Evolutionary conservation across 768 basidiomycete genomes (phyloP).

Genomic region (Termitomyces bulborhizus): DNA sequence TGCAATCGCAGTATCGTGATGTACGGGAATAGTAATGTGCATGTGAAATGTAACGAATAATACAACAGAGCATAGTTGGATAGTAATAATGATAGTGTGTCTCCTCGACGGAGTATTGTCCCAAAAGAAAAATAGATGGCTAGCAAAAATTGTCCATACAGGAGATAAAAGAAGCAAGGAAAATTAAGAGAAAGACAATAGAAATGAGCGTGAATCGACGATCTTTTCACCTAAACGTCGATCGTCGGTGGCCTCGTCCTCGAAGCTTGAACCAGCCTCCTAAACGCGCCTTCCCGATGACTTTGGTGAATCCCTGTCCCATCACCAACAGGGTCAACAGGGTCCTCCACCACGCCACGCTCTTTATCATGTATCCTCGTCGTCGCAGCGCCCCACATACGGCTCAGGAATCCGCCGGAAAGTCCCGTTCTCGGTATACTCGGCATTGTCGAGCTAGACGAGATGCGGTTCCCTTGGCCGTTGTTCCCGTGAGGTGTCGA

Average conservation of each 20-base stretch:
- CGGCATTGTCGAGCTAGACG: constrained; percentile 35
- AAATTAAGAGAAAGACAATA: constrained; percentile 7
- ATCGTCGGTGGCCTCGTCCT: constrained; percentile 16
- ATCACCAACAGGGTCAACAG: constrained; percentile 11
- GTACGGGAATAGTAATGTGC: constrained; percentile 4
- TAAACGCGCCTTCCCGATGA: constrained; percentile 22
- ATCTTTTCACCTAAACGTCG: constrained; percentile 8
- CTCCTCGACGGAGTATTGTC: constrained; percentile 1
- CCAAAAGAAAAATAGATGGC: constrained; percentile 15
- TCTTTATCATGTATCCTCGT: constrained; percentile 22
- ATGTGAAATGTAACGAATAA: not conserved
- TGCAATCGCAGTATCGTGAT: constrained; percentile 5
- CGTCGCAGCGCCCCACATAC: constrained; percentile 67
- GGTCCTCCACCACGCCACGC: constrained; percentile 7
- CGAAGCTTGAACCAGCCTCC: constrained; percentile 24
- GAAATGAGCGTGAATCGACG: not conserved
- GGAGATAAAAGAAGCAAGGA: constrained; percentile 5
- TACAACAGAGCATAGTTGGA: constrained; percentile 15
- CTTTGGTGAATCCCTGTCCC: constrained; percentile 14
- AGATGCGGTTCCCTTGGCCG: constrained; percentile 6
- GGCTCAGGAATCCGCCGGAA: constrained; percentile 54
- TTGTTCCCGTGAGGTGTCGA: not conserved
- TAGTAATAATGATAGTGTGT: constrained; percentile 17
- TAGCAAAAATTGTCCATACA: constrained; percentile 14
- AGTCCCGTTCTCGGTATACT: constrained; percentile 22